phyloP scores from a whole-genome alignment of 1,284 basidiomycete genomes.

The Ganoderma sinense region DNA sequence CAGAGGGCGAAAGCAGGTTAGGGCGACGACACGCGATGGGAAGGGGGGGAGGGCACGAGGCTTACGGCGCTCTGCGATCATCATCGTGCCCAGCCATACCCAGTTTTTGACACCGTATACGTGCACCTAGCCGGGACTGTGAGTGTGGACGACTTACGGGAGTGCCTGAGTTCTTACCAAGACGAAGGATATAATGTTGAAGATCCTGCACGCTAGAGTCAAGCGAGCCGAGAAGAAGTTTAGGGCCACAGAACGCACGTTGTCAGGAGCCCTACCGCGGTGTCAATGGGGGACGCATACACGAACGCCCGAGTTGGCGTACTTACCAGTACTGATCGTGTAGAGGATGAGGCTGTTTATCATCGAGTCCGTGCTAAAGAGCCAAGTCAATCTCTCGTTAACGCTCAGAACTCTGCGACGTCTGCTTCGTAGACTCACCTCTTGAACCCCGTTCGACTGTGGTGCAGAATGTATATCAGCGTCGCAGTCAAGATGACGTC shows the following conservation, averaged over 20 bases:
- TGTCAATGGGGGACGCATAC: not conserved
- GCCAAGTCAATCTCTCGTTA: not conserved
- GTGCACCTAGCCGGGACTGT: not conserved
- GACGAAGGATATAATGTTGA: conserved; percentile 6
- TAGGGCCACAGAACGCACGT: not conserved
- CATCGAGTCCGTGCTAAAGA: conserved; percentile 1
- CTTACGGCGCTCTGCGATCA: conserved; percentile 8
- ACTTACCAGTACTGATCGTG: conserved; percentile 5
- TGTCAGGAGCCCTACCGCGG: not conserved
- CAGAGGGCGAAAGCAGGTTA: not conserved
- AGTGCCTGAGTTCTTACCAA: not conserved
- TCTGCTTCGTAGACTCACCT: not conserved
- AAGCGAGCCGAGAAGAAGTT: too few species aligned
- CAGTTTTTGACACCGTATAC: not conserved
- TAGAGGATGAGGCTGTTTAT: conserved; percentile 10
- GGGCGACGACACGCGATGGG: not conserved
- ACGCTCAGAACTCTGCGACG: not conserved
- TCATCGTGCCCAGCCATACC: conserved; percentile 1
- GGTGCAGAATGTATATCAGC: not conserved
- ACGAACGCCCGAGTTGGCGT: not conserved
- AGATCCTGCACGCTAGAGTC: not conserved
- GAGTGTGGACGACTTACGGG: not conserved
- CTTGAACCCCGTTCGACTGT: conserved; percentile 10
- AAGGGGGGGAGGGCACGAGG: too few species aligned
- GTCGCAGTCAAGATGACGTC: conserved; percentile 5